Evolutionary conservation across 129 eudicot genomes (phyloP).

Genomic region (Arctium lappa): DNA sequence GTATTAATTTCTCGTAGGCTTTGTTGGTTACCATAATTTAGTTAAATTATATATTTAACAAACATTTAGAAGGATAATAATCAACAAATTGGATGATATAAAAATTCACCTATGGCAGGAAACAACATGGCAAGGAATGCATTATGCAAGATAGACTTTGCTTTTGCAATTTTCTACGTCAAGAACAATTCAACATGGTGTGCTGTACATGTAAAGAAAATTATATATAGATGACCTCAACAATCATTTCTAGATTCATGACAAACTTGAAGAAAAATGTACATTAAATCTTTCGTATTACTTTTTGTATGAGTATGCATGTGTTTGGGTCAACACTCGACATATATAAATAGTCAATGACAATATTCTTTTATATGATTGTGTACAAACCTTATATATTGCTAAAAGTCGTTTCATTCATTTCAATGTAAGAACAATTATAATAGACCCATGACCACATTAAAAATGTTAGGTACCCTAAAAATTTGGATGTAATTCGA

Average conservation of each 20-base stretch:
- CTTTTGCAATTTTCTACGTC: neutral
- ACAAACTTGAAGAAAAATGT: neutral
- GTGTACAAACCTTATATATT: neutral
- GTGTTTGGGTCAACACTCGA: too few species aligned
- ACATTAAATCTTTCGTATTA: too few species aligned
- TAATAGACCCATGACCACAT: neutral
- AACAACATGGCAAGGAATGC: neutral
- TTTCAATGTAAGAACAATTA: neutral
- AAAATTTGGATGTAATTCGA: neutral
- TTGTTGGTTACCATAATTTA: neutral
- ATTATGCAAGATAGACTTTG: neutral
- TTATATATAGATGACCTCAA: neutral
- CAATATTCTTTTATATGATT: too few species aligned
- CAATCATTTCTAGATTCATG: neutral
- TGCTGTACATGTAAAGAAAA: neutral
- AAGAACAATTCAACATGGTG: neutral
- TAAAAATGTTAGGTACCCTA: neutral
- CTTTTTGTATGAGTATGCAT: neutral
- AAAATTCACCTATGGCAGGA: neutral
- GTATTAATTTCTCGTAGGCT: too few species aligned
- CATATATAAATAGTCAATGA: neutral
- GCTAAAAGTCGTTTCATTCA: neutral
- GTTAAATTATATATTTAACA: too few species aligned
- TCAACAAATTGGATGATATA: neutral
- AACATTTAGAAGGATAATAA: neutral